Percentiles rank a stretch among this genome's conserved stretches.
These are phyloP conservation scores for Eucalyptus regnans DNA, from an alignment of 345 rosid genomes.

Conservation along the genomic window DNA sequence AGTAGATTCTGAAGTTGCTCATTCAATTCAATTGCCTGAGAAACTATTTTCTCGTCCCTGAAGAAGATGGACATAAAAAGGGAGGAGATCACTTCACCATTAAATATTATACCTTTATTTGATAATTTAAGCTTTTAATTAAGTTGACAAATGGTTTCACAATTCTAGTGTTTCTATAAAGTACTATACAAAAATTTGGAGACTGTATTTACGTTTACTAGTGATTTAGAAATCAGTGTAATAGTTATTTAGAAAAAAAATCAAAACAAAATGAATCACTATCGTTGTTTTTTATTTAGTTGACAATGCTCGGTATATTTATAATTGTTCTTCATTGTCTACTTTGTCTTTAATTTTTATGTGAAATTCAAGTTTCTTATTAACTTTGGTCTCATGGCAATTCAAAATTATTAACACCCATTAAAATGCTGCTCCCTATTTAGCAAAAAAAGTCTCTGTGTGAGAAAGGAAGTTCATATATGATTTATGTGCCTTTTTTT, in stretches of 20 bases:
- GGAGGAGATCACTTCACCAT: background rate
- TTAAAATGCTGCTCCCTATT: background rate
- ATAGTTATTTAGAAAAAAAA: background rate
- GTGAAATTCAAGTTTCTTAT: background rate
- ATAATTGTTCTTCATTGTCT: background rate
- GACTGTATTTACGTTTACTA: background rate
- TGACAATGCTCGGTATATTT: background rate
- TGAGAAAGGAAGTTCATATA: background rate
- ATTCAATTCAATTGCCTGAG: slow-evolving; percentile 82
- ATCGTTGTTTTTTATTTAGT: background rate
- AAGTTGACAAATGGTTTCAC: background rate
- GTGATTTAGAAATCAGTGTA: background rate
- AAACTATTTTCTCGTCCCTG: slow-evolving; percentile 81
- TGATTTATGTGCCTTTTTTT: background rate
- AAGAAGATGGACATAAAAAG: background rate
- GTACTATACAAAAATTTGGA: background rate
- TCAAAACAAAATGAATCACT: background rate
- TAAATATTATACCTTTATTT: background rate
- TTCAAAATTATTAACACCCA: background rate
- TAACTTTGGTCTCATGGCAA: background rate
- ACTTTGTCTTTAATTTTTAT: background rate
- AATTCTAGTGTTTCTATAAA: background rate
- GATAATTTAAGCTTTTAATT: background rate
- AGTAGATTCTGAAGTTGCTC: slow-evolving; percentile 88
- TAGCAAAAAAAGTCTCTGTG: background rate